Base-by-base conservation (phyloP, 371 early-diverging fungal species). In the Circinella minor region DNA sequence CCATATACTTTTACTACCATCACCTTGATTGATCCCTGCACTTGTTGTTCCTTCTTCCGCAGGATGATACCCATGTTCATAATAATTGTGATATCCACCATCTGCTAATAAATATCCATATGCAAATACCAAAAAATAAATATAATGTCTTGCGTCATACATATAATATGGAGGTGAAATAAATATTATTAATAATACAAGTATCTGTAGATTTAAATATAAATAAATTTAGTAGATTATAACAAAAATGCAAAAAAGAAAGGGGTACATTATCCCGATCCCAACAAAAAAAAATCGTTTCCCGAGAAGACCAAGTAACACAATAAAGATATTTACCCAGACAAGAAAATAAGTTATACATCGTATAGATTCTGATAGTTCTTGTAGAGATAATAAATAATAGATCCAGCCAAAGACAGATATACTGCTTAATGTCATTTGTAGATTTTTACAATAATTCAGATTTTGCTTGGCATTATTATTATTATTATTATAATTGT, bases 131-230 rank as follows among this genome's bases (percentile, higher is more conserved):
- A 68, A 68, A 14, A 72, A 55, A 34, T 63, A 68, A 27, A 65
- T 62, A 47, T 68, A 64, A 48, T 68, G 65, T 11, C 72, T 63
- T 47, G 55, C 37, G 17, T 11, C 27, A 39, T 63, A 72, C 17
- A 51, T 34, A 20, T 62, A 62, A 59, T 59, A 48, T 39, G 61
- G 47, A 48, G 72, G 72, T 4, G 65, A 59, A 46, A 65, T 36
- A 15, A 46, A 9, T 8, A 61, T 60, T 4, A 54, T 34, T 11
- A 64, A 37, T 20, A 68, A 7, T n/a, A 54, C 8, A 20, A 51
- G 39, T 51, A 63, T 17, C 63, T 69, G 57, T 43, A 43, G 43
- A 43, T 27, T 0, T 27, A 27, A 27, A 27, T 27, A 27, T 27
- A 61, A 20, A 11, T 6, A 37, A 20, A 34, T 49, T 49, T n/a